phyloP scores from a whole-genome alignment of 2,329 filamentous ascomycete genomes.

The Diaporthe amygdali region DNA sequence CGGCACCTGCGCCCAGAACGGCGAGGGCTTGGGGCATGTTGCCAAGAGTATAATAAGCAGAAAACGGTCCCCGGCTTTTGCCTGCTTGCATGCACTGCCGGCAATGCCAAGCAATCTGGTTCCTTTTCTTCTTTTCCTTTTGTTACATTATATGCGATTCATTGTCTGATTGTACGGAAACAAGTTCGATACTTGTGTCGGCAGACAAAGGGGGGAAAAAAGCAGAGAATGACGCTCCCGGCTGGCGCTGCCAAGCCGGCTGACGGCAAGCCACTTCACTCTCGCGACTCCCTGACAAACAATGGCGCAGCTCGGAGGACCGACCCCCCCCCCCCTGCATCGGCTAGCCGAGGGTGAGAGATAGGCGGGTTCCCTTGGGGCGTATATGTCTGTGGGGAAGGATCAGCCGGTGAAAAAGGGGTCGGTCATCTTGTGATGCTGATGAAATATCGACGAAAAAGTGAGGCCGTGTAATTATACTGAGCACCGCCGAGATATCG shows the following conservation, averaged over 20 bases:
- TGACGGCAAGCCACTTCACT: conserved; percentile 8
- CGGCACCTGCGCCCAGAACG: neutral
- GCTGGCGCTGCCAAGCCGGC: conserved; percentile 1
- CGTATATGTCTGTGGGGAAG: neutral
- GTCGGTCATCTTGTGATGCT: neutral
- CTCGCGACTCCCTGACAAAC: neutral
- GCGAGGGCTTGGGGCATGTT: neutral
- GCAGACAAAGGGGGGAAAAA: neutral
- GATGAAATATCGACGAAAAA: neutral
- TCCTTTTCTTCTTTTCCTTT: neutral
- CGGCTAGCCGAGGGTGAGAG: neutral
- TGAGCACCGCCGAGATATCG: neutral
- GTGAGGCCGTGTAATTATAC: no score
- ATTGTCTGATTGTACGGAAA: neutral
- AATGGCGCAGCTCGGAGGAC: neutral
- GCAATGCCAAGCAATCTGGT: no score
- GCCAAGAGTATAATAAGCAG: neutral
- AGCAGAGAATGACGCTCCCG: neutral
- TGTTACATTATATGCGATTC: neutral
- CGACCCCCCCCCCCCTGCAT: neutral
- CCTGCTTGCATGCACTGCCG: neutral
- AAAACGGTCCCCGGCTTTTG: no score
- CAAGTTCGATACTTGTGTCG: no score
- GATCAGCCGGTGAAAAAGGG: conserved; percentile 5
- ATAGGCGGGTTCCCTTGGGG: neutral